Conservation (phyloP, 495 filamentous ascomycete species). For the Aspergillus heteromorphus region DNA sequence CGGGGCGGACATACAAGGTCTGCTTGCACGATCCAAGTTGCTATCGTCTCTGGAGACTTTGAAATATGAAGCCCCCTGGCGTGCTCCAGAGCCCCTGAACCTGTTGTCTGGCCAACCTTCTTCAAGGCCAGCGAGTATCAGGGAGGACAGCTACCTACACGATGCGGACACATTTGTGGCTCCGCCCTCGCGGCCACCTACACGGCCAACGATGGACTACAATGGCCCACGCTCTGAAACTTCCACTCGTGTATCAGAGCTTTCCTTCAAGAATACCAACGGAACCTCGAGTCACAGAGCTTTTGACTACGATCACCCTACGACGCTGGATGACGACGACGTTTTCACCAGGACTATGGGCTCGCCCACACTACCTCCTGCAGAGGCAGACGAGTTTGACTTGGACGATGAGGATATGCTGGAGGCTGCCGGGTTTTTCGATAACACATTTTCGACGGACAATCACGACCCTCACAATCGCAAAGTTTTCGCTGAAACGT, state of each 20-base stretch:
- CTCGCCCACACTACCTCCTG: slow-evolving; percentile 24
- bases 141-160: background rate
- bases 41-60: slow-evolving; percentile 5
- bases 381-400: slow-evolving; percentile 55
- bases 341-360: slow-evolving; percentile 46
- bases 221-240: slow-evolving; percentile 2
- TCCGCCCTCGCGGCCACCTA: background rate
- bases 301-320: slow-evolving; percentile 18
- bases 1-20: slow-evolving; percentile 25
- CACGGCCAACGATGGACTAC: background rate
- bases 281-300: background rate
- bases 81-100: background rate
- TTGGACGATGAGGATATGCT: slow-evolving; percentile 67
- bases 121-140: background rate
- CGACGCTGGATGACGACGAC: slow-evolving; percentile 23
- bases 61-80: slow-evolving; percentile 1
- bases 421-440: slow-evolving; percentile 53
- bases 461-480: slow-evolving; percentile 28
- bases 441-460: slow-evolving; percentile 32
- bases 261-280: slow-evolving; percentile 3
- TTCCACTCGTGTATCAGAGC: slow-evolving; percentile 3
- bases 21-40: slow-evolving; percentile 23
- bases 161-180: background rate
- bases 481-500: slow-evolving; percentile 50
- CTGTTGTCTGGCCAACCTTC: background rate